Conservation (phyloP, 148 eudicot species). For the Euryodendron excelsum region DNA sequence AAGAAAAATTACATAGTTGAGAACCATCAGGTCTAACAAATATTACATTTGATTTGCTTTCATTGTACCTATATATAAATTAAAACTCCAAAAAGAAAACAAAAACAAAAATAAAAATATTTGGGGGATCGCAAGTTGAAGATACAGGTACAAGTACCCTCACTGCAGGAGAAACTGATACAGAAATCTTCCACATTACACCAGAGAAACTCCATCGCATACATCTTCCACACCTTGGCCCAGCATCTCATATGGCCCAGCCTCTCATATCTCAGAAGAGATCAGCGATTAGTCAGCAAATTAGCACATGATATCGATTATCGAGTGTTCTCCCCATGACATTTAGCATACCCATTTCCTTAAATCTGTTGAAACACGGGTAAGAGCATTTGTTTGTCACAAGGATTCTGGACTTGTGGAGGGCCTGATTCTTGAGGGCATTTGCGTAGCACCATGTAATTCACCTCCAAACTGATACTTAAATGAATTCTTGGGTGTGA, state of each 20-base stretch:
- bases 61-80: neutral
- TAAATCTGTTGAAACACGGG: neutral
- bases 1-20: neutral
- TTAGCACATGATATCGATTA: neutral
- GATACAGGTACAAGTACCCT: too few relatives aligned
- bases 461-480: slow-evolving; percentile 32
- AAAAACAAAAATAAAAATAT: neutral
- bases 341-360: neutral
- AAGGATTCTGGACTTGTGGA: slow-evolving; percentile 75
- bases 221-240: neutral
- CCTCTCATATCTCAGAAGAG: neutral
- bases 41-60: neutral
- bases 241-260: neutral
- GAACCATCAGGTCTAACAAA: neutral
- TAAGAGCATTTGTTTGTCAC: slow-evolving; percentile 23
- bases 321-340: neutral
- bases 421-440: slow-evolving; percentile 92
- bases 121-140: too few relatives aligned
- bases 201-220: neutral
- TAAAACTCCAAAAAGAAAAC: neutral
- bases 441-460: slow-evolving; percentile 32
- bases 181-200: neutral
- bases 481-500: slow-evolving; percentile 67
- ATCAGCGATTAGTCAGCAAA: neutral
- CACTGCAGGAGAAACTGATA: neutral